Percentiles rank a stretch among this genome's conserved stretches.
Evolutionary conservation across 2,329 filamentous ascomycete species (phyloP).

Genomic region (Pseudogymnoascus sp.): DNA sequence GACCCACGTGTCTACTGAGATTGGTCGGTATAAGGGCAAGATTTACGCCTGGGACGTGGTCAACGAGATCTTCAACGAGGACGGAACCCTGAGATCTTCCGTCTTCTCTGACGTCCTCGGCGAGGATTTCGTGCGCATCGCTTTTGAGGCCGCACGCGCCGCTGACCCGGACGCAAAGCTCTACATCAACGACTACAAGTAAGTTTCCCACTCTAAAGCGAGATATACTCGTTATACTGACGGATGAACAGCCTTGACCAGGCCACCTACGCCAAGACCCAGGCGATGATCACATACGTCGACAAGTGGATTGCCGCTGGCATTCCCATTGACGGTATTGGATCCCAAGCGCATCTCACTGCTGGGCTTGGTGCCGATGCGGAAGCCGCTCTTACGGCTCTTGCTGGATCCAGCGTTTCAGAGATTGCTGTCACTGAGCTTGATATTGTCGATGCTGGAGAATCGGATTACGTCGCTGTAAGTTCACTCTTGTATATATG

Average conservation of each 20-base stretch:
- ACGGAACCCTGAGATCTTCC: conserved; percentile 40
- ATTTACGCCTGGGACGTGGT: conserved; percentile 55
- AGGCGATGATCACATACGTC: conserved; percentile 48
- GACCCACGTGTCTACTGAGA: conserved; percentile 50
- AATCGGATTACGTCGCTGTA: conserved; percentile 18
- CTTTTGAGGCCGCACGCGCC: conserved; percentile 57
- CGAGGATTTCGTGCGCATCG: conserved; percentile 60
- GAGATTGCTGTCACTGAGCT: conserved; percentile 61
- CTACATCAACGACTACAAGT: conserved; percentile 68
- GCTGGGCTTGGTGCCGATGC: conserved; percentile 46
- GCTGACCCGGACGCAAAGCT: conserved; percentile 61
- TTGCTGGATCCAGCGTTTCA: conserved; percentile 15
- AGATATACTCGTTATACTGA: conserved; percentile 29
- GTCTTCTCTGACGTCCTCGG: conserved; percentile 63
- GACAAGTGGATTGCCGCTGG: conserved; percentile 54
- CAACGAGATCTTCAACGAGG: conserved; percentile 53
- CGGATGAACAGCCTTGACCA: neutral
- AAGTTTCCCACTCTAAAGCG: conserved; percentile 33
- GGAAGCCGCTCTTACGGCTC: conserved; percentile 30
- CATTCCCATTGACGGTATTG: conserved; percentile 56
- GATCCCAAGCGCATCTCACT: conserved; percentile 46
- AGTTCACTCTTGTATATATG: neutral
- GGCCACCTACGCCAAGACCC: conserved; percentile 49
- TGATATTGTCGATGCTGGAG: conserved; percentile 51
- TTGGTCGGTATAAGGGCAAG: conserved; percentile 54